Base-by-base conservation (phyloP, 345 rosid genomes). In the Murraya koenigii region DNA sequence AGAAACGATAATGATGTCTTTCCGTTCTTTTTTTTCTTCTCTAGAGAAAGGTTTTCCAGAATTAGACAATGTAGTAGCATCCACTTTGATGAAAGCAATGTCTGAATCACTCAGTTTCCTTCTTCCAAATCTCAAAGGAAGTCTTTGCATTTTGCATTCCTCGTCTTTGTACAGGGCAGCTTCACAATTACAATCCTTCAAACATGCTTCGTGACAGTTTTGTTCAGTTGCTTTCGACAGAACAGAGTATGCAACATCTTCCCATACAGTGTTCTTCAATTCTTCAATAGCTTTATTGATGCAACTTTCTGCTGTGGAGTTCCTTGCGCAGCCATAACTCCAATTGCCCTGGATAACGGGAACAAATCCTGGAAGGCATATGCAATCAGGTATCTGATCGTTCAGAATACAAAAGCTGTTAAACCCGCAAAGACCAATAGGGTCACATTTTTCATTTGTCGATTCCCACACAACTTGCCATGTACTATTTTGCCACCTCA, bases 41-140 rank as follows among this genome's bases (percentile, higher is more conserved):
- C 47, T 41, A 41, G 47, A 41, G 14, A 41, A 41, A 41, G 47
- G 47, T 10, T 9, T 41, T 41, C 47, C 4, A 0, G 47, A 41
- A 41, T 41, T 41, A 2, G 32, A 30, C 32, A 30, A 30, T 30
- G 32, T 30, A 30, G 32, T 30, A 30, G 32, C 32, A 30, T 82
- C 71, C 5, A 76, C 83, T 75, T 81, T 81, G 75, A 80, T 39
- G 58, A 85, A 63, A 23, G 71, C 76, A 4, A 44, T 23, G 70
- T 39, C 70, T 36, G 69, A 35, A 22, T 66, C 30, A 7, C 22
- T 15, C 0, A 11, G 0, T 10, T 5, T 6, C 71, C 62, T 56
- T 64, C 72, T 82, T 26, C 83, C 83, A 6, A 59, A 80, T 65
- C 74, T 82, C 68, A 78, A 55, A 25, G 85, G 89, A 35, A 84